Percentiles rank a stretch among this genome's conserved stretches.
Conservation (phyloP, 2,329 filamentous ascomycete genomes). For the Lasiodiplodia gonubiensis region DNA sequence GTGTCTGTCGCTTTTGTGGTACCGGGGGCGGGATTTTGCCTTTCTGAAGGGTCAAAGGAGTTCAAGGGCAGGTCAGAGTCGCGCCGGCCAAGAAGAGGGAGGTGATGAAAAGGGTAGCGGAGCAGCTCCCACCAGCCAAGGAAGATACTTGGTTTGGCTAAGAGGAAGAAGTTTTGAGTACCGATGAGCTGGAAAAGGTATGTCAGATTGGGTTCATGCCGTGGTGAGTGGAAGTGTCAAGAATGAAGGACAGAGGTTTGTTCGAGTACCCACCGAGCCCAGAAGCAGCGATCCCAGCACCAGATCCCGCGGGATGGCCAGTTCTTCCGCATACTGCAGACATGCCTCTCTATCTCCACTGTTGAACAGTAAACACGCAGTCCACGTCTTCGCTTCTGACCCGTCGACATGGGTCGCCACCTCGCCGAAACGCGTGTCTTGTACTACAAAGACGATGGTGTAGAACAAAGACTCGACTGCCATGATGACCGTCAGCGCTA, state of each 20-base stretch:
- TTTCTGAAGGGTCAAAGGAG: conserved; percentile 31
- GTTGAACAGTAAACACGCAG: conserved; percentile 35
- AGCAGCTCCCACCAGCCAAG: conserved; percentile 37
- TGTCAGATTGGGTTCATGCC: neutral
- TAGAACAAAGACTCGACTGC: conserved; percentile 38
- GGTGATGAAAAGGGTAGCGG: conserved; percentile 24
- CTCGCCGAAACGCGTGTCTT: conserved; percentile 36
- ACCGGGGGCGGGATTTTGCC: neutral
- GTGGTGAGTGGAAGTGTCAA: neutral
- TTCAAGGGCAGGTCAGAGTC: conserved; percentile 14
- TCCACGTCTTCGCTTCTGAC: conserved; percentile 37
- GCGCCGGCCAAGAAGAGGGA: conserved; percentile 25
- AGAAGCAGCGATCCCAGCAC: conserved; percentile 37
- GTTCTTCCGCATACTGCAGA: conserved; percentile 36
- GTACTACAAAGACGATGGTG: conserved; percentile 40
- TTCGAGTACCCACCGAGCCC: conserved; percentile 36
- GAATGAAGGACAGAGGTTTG: neutral
- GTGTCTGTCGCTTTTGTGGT: neutral
- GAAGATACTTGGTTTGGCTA: conserved; percentile 39
- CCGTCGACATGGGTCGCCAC: conserved; percentile 35
- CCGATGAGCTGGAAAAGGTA: conserved; percentile 42
- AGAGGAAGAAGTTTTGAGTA: conserved; percentile 44
- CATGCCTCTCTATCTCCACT: conserved; percentile 36
- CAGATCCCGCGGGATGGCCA: conserved; percentile 33
- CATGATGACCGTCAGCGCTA: conserved; percentile 37